Conservation (phyloP, 2,329 filamentous ascomycete species). For the Aspergillus calidoustus region DNA sequence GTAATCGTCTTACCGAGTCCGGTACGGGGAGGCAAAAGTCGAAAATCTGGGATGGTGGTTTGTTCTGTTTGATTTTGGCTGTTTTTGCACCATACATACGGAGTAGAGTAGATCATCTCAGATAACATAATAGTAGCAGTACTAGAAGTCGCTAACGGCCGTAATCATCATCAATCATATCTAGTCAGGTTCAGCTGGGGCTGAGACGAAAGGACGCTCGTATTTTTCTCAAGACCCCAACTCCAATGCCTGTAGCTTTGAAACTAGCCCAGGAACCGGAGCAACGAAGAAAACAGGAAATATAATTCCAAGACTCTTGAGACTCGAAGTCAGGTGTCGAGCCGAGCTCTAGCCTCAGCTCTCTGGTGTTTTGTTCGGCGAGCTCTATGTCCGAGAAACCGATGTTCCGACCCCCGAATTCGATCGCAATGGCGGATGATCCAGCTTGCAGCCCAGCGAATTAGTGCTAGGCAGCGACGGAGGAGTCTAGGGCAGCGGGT, state of each 20-base stretch:
- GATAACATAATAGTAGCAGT: not conserved
- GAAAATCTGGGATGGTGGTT: not conserved
- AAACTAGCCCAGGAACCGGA: not conserved
- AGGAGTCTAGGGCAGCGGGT: not conserved
- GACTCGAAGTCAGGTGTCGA: not conserved
- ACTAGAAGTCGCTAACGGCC: not conserved
- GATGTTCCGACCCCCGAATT: not conserved
- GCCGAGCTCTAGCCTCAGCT: not conserved
- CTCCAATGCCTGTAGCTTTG: not conserved
- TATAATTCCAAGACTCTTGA: not conserved
- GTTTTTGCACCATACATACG: too few relatives aligned
- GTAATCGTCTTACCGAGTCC: not conserved
- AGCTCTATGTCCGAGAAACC: conserved; percentile 1
- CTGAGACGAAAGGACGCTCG: too few relatives aligned
- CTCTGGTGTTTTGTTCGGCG: not conserved
- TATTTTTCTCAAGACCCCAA: too few relatives aligned
- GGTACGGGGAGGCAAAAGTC: not conserved
- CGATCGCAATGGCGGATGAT: not conserved
- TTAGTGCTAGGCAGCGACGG: not conserved
- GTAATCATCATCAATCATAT: not conserved
- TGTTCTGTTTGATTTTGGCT: not conserved
- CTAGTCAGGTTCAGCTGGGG: not conserved
- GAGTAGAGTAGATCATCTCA: not conserved
- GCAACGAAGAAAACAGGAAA: not conserved
- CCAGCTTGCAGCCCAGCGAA: not conserved